Evolutionary conservation across 176 grass and related monocot species (phyloP).

Genomic region (Rhynchospora pubera): DNA sequence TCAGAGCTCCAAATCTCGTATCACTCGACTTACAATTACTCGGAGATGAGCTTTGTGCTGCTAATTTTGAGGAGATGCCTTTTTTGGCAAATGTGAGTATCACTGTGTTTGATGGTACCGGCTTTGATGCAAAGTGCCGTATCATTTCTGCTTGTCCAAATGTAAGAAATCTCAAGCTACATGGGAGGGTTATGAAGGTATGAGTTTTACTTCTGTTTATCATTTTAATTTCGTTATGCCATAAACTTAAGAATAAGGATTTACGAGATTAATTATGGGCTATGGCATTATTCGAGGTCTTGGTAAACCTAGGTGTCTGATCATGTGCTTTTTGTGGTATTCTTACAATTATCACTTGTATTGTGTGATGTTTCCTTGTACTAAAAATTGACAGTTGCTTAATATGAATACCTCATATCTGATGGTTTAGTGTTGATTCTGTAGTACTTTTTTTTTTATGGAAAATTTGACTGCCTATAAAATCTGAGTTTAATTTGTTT

Average conservation of each 20-base stretch:
- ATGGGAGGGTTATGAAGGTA: not conserved
- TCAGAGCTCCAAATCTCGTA: not conserved
- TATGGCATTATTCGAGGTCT: too few relatives aligned
- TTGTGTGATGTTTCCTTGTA: not conserved
- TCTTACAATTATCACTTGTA: not conserved
- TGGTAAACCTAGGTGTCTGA: not conserved
- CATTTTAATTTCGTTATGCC: too few relatives aligned
- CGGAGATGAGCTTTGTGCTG: not conserved
- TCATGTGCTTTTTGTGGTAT: not conserved
- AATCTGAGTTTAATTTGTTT: not conserved
- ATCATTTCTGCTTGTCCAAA: not conserved
- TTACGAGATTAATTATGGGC: too few relatives aligned
- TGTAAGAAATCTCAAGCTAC: not conserved
- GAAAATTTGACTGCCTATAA: too few relatives aligned
- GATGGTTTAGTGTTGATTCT: not conserved
- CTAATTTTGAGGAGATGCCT: not conserved
- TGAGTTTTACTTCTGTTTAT: not conserved
- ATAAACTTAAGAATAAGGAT: too few relatives aligned
- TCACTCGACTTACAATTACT: not conserved
- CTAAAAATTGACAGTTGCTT: not conserved
- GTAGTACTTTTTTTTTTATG: not conserved
- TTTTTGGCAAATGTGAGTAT: not conserved
- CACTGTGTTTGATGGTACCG: not conserved
- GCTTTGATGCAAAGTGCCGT: not conserved
- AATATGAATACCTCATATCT: too few relatives aligned